A percentile compares a stretch with the other conserved stretches of the same genome.
These are phyloP conservation scores for Sclerotinia borealis DNA, from an alignment of 2,329 filamentous ascomycete species.

Conservation along the genomic window DNA sequence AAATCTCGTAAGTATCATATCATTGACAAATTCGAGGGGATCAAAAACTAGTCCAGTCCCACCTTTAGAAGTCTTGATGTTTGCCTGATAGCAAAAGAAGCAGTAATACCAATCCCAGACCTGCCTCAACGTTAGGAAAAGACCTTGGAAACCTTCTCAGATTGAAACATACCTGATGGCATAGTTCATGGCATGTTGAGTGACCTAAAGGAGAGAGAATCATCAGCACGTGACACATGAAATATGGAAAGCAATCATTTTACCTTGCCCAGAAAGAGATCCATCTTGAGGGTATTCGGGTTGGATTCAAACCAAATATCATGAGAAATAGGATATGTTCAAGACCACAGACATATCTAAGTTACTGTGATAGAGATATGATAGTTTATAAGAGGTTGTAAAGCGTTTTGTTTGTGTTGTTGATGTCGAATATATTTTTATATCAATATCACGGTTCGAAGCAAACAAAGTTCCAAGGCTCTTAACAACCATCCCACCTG, in stretches of 20 bases:
- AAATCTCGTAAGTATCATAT: not conserved
- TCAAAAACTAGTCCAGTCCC: conserved; percentile 9
- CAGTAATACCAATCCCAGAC: conserved; percentile 79
- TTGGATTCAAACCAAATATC: not conserved
- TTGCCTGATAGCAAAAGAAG: conserved; percentile 77
- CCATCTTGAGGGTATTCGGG: conserved; percentile 22
- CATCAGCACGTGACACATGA: conserved; percentile 22
- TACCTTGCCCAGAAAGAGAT: conserved; percentile 53
- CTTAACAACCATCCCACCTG: too few species aligned
- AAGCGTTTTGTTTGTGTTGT: not conserved
- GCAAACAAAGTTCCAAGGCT: conserved; percentile 4
- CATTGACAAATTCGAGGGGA: not conserved
- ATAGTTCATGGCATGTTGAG: conserved; percentile 66
- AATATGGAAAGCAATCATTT: conserved; percentile 9
- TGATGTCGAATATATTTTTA: not conserved
- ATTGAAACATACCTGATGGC: conserved; percentile 57
- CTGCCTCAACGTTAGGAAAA: conserved; percentile 28
- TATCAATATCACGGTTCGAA: not conserved
- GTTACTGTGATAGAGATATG: not conserved
- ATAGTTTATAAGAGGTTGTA: not conserved
- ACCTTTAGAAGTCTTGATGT: conserved; percentile 70
- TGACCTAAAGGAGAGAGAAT: conserved; percentile 41
- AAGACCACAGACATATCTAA: not conserved
- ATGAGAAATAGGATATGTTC: not conserved
- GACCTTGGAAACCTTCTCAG: not conserved